Evolutionary conservation across 768 basidiomycete genomes (phyloP), one percentile per base, ranked within the genome.

Genomic region (Termitomyces sp.): DNA sequence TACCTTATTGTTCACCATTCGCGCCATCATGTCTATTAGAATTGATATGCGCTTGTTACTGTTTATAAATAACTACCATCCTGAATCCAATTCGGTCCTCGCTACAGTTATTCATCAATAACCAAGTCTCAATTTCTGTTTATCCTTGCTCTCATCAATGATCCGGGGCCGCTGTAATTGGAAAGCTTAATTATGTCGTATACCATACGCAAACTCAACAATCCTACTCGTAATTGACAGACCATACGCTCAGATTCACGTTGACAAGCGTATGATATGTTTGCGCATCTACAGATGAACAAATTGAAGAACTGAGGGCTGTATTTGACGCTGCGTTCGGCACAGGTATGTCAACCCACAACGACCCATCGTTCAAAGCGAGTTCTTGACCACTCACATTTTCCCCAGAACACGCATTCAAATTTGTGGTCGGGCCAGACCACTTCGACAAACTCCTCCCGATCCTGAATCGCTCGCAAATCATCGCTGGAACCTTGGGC

Each of bases 261-360:
- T 20, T 34, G 24, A 18, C 18, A 56, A 24, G 13, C 14, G n/a
- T 13, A 46, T 37, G 6, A 29, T 29, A 31, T 41, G 27, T 20
- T 46, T n/a, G 10, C 22, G 8, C 42, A 36, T 48, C 5, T 31
- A 43, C 47, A 53, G 56, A 47, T 31, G 46, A 54, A 18, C 22
- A 61, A 29, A 52, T 62, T 5, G 36, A 55, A 18, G 58, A 57
- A 16, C 9, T 62, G 7, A 52, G 44, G 22, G 44, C 47, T 5
- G 34, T 60, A 6, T 57, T 63, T 26, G 46, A 57, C 18, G 43
- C 16, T 27, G 58, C 47, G n/a, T 59, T 62, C 36, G 46, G 47
- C 12, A 37, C 43, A 44, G 58, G 58, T 27, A 53, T 26, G 37
- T 47, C 2, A 36, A 14, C 13, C 1, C 3, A 46, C 14, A n/a